A percentile compares a stretch with the other conserved stretches of the same genome.
phyloP scores from a whole-genome alignment of 768 basidiomycete genomes.

The Termitomyces titanicus region DNA sequence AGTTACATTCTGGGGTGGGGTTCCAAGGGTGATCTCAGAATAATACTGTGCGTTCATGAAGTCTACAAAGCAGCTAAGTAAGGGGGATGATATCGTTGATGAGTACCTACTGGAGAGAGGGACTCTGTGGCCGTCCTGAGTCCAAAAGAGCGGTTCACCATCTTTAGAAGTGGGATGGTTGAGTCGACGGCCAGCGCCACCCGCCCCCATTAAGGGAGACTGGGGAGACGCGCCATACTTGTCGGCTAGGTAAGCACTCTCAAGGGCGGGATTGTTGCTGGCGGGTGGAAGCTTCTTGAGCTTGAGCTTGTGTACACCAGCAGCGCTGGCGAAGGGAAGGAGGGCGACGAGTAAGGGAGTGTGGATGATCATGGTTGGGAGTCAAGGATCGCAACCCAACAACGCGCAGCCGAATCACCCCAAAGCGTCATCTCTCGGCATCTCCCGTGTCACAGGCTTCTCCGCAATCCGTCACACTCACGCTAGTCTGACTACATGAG shows the following conservation, averaged over 20 bases:
- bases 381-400: conserved; percentile 13
- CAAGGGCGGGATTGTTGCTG: conserved; percentile 59
- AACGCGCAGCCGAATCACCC: conserved; percentile 1
- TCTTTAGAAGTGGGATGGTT: conserved; percentile 31
- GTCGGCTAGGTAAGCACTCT: conserved; percentile 85
- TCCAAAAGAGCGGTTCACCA: conserved; percentile 72
- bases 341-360: conserved; percentile 37
- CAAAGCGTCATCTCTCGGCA: conserved; percentile 18
- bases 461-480: not conserved
- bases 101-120: conserved; percentile 79
- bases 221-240: conserved; percentile 75
- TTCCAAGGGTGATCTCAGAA: conserved; percentile 80
- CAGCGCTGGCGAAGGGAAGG: conserved; percentile 49
- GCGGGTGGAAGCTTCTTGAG: conserved; percentile 77
- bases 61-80: conserved; percentile 46
- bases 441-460: conserved; percentile 9
- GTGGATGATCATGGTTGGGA: conserved; percentile 39
- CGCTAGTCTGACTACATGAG: conserved; percentile 19
- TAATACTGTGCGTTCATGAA: conserved; percentile 99
- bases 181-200: conserved; percentile 67
- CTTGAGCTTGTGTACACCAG: conserved; percentile 78
- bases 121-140: conserved; percentile 83
- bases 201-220: conserved; percentile 68
- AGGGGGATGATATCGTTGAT: not conserved
- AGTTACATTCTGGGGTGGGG: conserved; percentile 75